These are phyloP conservation scores for Cucumis variabilis DNA, from an alignment of 331 rosid genomes.

Conservation along the genomic window DNA sequence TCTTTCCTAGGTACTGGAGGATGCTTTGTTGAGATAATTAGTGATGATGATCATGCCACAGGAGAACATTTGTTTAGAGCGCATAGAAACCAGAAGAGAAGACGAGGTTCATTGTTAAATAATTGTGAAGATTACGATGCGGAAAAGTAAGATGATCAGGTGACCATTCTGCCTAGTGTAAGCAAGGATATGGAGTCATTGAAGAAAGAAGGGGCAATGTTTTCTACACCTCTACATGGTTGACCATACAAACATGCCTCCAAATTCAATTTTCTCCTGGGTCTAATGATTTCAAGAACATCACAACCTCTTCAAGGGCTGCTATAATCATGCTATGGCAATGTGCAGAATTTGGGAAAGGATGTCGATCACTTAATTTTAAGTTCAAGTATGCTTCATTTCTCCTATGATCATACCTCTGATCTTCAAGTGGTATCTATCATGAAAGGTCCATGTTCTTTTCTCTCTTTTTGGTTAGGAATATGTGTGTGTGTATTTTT, in stretches of 20 bases:
- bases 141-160: background rate
- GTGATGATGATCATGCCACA: slow-evolving; percentile 37
- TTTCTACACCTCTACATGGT: background rate
- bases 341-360: background rate
- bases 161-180: slow-evolving; percentile 4
- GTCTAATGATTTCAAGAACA: background rate
- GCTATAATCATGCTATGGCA: background rate
- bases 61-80: background rate
- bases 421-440: no score
- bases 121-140: background rate
- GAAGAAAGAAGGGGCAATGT: slow-evolving; percentile 14
- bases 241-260: background rate
- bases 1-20: slow-evolving; percentile 26
- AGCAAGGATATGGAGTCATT: slow-evolving; percentile 1
- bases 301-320: background rate
- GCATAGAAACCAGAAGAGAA: slow-evolving; percentile 25
- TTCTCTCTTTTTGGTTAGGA: background rate
- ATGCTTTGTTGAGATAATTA: background rate
- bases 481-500: background rate
- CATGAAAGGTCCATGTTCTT: background rate
- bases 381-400: background rate
- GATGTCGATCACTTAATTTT: background rate
- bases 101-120: slow-evolving; percentile 12
- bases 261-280: background rate
- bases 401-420: no score